Conservation (phyloP, 345 rosid species). For the Populus simonii region DNA sequence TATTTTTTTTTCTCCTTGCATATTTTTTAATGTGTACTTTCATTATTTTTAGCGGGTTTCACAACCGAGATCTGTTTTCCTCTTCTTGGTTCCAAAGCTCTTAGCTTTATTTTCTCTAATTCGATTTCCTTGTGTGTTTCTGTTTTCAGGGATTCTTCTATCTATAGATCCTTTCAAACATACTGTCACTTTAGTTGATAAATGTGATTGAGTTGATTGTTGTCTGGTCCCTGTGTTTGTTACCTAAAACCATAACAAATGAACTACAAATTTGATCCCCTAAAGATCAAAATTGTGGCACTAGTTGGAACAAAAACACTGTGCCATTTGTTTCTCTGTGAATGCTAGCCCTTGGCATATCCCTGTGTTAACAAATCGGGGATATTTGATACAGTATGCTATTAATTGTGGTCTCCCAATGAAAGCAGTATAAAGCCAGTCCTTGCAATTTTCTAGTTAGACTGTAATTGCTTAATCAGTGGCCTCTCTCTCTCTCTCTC, state of each 20-base stretch:
- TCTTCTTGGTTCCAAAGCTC: slow-evolving; percentile 7
- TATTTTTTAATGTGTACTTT: neutral
- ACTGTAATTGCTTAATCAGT: neutral
- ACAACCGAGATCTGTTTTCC: slow-evolving; percentile 44
- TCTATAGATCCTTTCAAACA: slow-evolving; percentile 15
- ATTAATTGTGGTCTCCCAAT: neutral
- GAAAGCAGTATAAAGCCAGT: neutral
- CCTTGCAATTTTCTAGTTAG: neutral
- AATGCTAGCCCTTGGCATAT: neutral
- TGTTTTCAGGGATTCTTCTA: slow-evolving; percentile 14
- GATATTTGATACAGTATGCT: neutral
- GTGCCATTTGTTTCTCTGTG: neutral
- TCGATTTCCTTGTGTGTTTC: slow-evolving; percentile 13
- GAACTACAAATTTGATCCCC: slow-evolving; percentile 8
- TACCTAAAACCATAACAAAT: neutral
- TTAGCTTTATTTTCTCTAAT: slow-evolving; percentile 5
- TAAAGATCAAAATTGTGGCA: neutral
- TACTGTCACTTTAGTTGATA: slow-evolving; percentile 11
- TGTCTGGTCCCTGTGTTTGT: slow-evolving; percentile 18
- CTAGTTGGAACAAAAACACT: neutral
- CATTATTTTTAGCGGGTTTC: slow-evolving; percentile 3
- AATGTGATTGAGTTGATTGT: slow-evolving; percentile 22
- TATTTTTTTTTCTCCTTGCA: neutral
- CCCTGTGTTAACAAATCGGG: neutral
- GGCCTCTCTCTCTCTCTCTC: neutral